phyloP scores from a whole-genome alignment of 768 basidiomycete genomes.

The Gyrodon lividus region DNA sequence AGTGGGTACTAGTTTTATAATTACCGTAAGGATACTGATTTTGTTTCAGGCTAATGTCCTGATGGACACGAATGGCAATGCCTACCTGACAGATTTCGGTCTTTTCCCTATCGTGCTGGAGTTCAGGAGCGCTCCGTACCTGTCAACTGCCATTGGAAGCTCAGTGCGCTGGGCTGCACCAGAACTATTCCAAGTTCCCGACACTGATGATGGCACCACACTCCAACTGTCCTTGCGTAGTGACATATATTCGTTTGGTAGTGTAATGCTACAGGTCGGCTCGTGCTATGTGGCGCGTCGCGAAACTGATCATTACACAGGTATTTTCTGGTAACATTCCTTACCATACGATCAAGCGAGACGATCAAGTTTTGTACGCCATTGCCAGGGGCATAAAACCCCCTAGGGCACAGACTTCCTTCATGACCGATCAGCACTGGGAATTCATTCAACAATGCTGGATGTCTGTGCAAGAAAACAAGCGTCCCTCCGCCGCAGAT shows the following conservation, averaged over 20 bases:
- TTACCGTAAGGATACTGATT: background rate
- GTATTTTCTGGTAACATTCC: constrained; percentile 24
- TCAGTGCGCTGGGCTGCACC: constrained; percentile 50
- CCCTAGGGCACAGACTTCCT: constrained; percentile 1
- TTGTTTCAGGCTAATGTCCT: constrained; percentile 34
- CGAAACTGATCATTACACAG: constrained; percentile 15
- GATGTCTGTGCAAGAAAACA: constrained; percentile 19
- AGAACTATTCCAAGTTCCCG: constrained; percentile 33
- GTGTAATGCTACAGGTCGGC: constrained; percentile 31
- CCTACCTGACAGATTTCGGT: constrained; percentile 38
- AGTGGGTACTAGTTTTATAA: constrained; percentile 21
- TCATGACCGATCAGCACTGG: constrained; percentile 9
- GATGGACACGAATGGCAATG: constrained; percentile 30
- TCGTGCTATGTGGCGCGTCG: background rate
- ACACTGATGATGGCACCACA: constrained; percentile 26
- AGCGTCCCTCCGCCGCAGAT: background rate
- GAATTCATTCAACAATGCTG: constrained; percentile 25
- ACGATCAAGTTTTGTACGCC: constrained; percentile 23
- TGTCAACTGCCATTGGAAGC: constrained; percentile 38
- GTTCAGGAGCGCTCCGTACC: constrained; percentile 19
- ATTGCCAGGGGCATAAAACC: constrained; percentile 16
- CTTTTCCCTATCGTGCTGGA: constrained; percentile 32
- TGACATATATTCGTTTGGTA: constrained; percentile 46
- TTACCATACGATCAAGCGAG: constrained; percentile 22
- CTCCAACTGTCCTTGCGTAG: constrained; percentile 18